Percentiles rank a stretch among this genome's conserved stretches.
Conservation (phyloP, 441 rosid species). For the Populus hybrid region DNA sequence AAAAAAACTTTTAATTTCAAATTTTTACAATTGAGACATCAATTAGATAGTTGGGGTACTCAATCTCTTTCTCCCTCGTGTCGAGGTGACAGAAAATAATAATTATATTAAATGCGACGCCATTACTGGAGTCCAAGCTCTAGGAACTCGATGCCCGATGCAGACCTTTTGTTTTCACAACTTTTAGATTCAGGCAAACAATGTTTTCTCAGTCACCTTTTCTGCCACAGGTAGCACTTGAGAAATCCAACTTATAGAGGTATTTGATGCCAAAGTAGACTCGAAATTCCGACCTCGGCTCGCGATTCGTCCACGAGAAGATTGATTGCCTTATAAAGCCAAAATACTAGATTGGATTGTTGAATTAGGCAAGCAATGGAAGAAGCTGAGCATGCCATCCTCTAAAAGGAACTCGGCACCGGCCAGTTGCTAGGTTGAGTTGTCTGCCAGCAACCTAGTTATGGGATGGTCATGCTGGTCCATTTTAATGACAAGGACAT, state of each 20-base stretch:
- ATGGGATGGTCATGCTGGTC: too few relatives aligned
- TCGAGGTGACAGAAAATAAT: neutral
- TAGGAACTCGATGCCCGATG: too few relatives aligned
- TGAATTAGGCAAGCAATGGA: neutral
- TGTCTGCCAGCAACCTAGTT: neutral
- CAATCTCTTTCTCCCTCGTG: neutral
- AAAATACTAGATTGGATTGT: neutral
- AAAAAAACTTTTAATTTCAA: too few relatives aligned
- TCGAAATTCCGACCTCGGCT: neutral
- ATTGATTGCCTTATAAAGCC: neutral
- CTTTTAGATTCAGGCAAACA: conserved; percentile 10
- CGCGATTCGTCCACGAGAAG: neutral
- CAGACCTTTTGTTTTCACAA: conserved; percentile 7
- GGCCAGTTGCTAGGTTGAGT: neutral
- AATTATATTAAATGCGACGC: neutral
- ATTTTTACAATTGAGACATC: too few relatives aligned
- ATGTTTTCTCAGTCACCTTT: conserved; percentile 1
- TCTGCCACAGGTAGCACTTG: neutral
- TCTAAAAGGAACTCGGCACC: neutral
- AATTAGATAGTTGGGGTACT: too few relatives aligned
- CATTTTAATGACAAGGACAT: too few relatives aligned
- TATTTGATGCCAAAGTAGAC: neutral
- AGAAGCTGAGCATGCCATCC: neutral
- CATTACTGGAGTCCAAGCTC: neutral
- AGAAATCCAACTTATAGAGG: neutral